A percentile compares a stretch with the other conserved stretches of the same genome.
Evolutionary conservation across 2,329 filamentous ascomycete species (phyloP).

Genomic region (Dactylellina drechsleri): DNA sequence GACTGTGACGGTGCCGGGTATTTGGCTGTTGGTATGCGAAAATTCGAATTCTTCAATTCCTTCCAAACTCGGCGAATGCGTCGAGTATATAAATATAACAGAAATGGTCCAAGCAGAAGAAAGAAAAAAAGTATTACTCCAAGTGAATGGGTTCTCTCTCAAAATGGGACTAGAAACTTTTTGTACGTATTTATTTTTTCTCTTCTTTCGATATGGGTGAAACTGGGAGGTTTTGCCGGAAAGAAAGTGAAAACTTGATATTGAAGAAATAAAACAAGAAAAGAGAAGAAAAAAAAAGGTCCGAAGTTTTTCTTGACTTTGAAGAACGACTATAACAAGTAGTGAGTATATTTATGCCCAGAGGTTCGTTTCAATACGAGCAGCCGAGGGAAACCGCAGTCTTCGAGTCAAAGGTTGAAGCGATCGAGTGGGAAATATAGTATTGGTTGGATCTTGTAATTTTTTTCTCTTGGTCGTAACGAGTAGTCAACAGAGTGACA

Average conservation of each 20-base stretch:
- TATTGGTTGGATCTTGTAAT: constrained; percentile 23
- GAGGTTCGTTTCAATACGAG: constrained; percentile 32
- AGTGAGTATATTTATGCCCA: background rate
- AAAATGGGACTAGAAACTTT: constrained; percentile 32
- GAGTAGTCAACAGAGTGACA: constrained; percentile 52
- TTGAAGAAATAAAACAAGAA: constrained; percentile 3
- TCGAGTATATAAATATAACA: constrained; percentile 23
- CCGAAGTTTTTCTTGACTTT: background rate
- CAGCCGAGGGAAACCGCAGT: constrained; percentile 30
- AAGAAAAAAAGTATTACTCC: constrained; percentile 40
- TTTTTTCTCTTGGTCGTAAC: constrained; percentile 31
- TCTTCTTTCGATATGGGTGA: too few species aligned
- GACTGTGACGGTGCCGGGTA: background rate
- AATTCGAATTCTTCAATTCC: constrained; percentile 19
- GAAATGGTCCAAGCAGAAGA: constrained; percentile 27
- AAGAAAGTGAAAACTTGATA: constrained; percentile 12
- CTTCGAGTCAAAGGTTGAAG: constrained; percentile 39
- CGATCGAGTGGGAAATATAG: constrained; percentile 11
- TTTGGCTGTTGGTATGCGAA: constrained; percentile 32
- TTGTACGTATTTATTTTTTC: background rate
- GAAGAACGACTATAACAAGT: constrained; percentile 1
- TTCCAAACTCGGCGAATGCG: constrained; percentile 37
- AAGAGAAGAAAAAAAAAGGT: constrained; percentile 2
- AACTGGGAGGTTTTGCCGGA: too few species aligned
- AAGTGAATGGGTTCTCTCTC: constrained; percentile 52